These are phyloP conservation scores for Mortierella hygrophila DNA, from an alignment of 192 early-diverging fungal genomes.

Conservation along the genomic window DNA sequence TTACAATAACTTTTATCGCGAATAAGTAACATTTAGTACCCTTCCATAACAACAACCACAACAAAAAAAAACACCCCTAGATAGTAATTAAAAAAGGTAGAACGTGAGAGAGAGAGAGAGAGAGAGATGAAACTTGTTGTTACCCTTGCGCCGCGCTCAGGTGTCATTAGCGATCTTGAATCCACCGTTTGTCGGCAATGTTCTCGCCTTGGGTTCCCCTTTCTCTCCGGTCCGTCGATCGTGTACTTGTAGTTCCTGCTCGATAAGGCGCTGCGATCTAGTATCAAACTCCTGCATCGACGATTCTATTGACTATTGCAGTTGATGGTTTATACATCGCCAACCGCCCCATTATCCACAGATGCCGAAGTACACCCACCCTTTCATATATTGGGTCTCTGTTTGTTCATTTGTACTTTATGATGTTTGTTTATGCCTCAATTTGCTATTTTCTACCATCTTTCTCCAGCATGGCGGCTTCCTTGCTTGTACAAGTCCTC, in stretches of 20 bases:
- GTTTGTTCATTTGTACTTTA: no score
- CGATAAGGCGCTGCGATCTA: conserved; percentile 72
- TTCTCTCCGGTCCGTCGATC: conserved; percentile 52
- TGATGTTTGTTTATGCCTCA: no score
- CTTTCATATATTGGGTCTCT: no score
- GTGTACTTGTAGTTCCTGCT: conserved; percentile 72
- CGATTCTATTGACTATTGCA: conserved; percentile 18
- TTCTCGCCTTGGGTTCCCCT: conserved; percentile 72
- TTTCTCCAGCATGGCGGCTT: no score
- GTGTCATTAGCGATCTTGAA: conserved; percentile 60
- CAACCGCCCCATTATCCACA: no score
- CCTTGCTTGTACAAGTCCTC: no score
- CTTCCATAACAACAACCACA: neutral
- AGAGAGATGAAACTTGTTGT: neutral
- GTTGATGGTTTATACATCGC: no score
- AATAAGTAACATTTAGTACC: neutral
- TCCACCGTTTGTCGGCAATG: conserved; percentile 78
- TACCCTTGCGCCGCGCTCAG: conserved; percentile 44
- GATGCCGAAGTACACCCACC: no score
- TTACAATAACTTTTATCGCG: neutral
- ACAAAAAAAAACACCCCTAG: neutral
- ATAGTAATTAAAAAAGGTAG: no score
- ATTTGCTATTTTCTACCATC: no score
- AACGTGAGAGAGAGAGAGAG: neutral
- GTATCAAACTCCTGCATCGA: conserved; percentile 65